phyloP scores from a whole-genome alignment of 352 stramenopile genomes.

The Phytophthora citrophthora region DNA sequence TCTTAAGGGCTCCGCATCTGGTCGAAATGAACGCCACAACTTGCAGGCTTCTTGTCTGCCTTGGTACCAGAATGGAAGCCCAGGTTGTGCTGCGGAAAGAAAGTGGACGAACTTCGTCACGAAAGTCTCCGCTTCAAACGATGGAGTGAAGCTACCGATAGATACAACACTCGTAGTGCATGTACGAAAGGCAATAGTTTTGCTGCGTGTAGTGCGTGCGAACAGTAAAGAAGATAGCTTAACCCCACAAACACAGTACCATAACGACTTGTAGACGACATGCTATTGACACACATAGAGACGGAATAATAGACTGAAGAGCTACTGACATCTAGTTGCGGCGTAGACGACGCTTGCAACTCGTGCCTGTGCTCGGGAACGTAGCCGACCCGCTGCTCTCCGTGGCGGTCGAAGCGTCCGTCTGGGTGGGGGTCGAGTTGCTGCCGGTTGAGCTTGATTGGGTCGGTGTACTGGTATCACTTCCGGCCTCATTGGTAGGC shows the following conservation, averaged over 20 bases:
- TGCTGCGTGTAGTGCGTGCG: too few species aligned
- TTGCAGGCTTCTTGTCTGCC: slow-evolving; percentile 6
- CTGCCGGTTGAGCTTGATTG: slow-evolving; percentile 12
- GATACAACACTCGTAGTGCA: too few species aligned
- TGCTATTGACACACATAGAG: slow-evolving; percentile 13
- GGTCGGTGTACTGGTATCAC: slow-evolving; percentile 13
- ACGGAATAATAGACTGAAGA: slow-evolving; percentile 8
- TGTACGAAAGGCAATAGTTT: too few species aligned
- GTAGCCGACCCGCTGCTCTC: slow-evolving; percentile 20
- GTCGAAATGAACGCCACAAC: not conserved
- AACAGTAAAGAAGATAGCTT: not conserved
- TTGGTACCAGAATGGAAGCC: slow-evolving; percentile 1
- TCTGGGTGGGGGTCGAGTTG: slow-evolving; percentile 18
- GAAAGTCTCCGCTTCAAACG: not conserved
- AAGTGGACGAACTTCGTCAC: not conserved
- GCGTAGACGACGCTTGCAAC: slow-evolving; percentile 35
- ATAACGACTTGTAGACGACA: too few species aligned
- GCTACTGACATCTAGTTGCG: slow-evolving; percentile 17
- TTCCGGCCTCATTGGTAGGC: slow-evolving; percentile 13
- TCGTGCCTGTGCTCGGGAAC: slow-evolving; percentile 31
- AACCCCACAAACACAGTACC: too few species aligned
- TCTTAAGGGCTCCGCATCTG: slow-evolving; percentile 3
- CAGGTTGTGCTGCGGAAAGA: slow-evolving; percentile 3
- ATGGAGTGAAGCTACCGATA: not conserved
- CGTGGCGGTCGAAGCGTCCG: slow-evolving; percentile 6